These are phyloP conservation scores for Salix purpurea DNA, from an alignment of 345 rosid genomes.

Conservation along the genomic window DNA sequence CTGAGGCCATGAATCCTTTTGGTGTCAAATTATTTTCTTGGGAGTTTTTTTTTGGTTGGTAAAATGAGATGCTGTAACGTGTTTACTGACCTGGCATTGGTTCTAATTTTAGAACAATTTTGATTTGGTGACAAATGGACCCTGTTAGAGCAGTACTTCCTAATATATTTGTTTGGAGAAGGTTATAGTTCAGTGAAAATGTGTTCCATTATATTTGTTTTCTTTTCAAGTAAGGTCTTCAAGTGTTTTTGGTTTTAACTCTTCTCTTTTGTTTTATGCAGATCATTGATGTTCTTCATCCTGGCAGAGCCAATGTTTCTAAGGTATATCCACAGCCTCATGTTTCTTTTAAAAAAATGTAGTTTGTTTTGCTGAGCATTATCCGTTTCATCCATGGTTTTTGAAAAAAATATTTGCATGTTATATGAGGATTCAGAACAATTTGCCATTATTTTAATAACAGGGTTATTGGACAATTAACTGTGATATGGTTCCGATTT, in stretches of 20 bases:
- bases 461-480: background rate
- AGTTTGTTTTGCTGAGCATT: background rate
- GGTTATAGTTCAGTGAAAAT: background rate
- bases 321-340: conserved; percentile 43
- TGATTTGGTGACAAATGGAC: background rate
- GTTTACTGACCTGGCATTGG: no score
- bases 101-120: background rate
- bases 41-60: no score
- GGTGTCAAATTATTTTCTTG: background rate
- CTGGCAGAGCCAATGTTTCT: conserved; percentile 88
- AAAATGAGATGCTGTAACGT: background rate
- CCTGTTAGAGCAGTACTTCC: background rate
- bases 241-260: background rate
- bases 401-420: background rate
- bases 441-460: background rate
- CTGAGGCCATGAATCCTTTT: conserved; percentile 13
- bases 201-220: background rate
- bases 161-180: background rate
- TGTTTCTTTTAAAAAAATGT: background rate
- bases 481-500: background rate
- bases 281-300: conserved; percentile 96
- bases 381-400: background rate
- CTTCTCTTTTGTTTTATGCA: conserved; percentile 16
- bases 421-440: background rate
- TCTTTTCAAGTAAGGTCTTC: background rate